Conservation (phyloP, 2,329 filamentous ascomycete species). For the Fusarium newnesense region DNA sequence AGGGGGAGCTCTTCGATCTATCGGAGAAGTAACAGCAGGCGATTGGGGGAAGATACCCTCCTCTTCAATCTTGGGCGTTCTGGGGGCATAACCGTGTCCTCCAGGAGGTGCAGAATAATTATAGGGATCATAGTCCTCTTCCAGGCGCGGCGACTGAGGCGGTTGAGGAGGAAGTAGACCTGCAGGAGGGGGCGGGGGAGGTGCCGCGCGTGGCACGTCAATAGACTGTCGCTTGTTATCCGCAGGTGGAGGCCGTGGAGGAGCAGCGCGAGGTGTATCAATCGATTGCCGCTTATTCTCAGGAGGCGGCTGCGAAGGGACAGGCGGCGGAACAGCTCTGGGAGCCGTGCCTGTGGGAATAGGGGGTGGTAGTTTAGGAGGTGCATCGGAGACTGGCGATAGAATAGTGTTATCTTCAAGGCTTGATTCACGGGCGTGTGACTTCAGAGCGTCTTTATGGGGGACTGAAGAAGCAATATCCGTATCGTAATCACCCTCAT, state of each 20-base stretch:
- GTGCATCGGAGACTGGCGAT: slow-evolving; percentile 60
- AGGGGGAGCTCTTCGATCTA: slow-evolving; percentile 59
- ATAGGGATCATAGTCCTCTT: slow-evolving; percentile 78
- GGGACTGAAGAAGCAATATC: slow-evolving; percentile 95
- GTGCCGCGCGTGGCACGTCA: slow-evolving; percentile 76
- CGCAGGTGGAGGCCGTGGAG: slow-evolving; percentile 72
- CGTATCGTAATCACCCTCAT: slow-evolving; percentile 97
- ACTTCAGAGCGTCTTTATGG: slow-evolving; percentile 91
- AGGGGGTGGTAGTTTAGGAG: slow-evolving; percentile 64
- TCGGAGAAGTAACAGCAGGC: slow-evolving; percentile 56
- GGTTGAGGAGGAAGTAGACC: slow-evolving; percentile 65
- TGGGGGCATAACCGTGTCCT: slow-evolving; percentile 46
- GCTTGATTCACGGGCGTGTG: slow-evolving; percentile 81
- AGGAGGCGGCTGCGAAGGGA: slow-evolving; percentile 68
- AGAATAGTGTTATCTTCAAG: slow-evolving; percentile 75
- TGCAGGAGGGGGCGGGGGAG: slow-evolving; percentile 73
- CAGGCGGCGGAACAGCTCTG: slow-evolving; percentile 70
- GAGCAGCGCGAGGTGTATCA: slow-evolving; percentile 76
- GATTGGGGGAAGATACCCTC: slow-evolving; percentile 60
- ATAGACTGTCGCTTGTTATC: slow-evolving; percentile 69
- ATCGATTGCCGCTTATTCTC: slow-evolving; percentile 69
- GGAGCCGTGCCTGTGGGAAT: slow-evolving; percentile 65
- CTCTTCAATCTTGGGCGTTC: slow-evolving; percentile 57
- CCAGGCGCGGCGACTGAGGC: slow-evolving; percentile 52
- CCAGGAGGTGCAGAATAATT: slow-evolving; percentile 59